Percentiles rank a stretch among this genome's conserved stretches.
These are phyloP conservation scores for Zizania palustris DNA, from an alignment of 202 grass and related monocot genomes.

Conservation along the genomic window DNA sequence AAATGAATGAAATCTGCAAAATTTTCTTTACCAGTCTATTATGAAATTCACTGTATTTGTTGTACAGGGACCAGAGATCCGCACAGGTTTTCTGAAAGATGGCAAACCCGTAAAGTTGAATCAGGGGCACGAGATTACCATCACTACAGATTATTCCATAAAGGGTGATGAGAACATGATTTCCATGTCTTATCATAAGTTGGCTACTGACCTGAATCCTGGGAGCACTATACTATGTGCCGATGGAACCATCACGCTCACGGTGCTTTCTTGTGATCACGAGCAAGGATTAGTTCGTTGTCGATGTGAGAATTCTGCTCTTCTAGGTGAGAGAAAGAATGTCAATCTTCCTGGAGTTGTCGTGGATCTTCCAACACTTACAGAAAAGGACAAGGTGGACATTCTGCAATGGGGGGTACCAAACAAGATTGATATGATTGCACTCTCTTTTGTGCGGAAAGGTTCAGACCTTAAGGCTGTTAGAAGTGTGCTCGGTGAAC, in stretches of 20 bases:
- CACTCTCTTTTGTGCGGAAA: slow-evolving; percentile 79
- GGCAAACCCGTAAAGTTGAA: slow-evolving; percentile 61
- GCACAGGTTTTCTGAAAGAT: slow-evolving; percentile 76
- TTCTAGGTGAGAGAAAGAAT: slow-evolving; percentile 82
- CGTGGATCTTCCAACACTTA: slow-evolving; percentile 81
- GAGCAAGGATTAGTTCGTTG: slow-evolving; percentile 54
- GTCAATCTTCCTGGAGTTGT: slow-evolving; percentile 84
- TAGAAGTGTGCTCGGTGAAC: slow-evolving; percentile 63
- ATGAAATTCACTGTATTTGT: slow-evolving; percentile 8
- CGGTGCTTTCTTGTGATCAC: slow-evolving; percentile 68
- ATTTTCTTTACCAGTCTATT: slow-evolving; percentile 9
- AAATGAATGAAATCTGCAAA: slow-evolving; percentile 1
- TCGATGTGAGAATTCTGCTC: slow-evolving; percentile 73
- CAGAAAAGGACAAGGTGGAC: slow-evolving; percentile 85
- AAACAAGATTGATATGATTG: slow-evolving; percentile 91
- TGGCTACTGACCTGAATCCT: slow-evolving; percentile 62
- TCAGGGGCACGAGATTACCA: slow-evolving; percentile 66
- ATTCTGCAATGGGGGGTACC: slow-evolving; percentile 78
- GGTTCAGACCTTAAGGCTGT: slow-evolving; percentile 82
- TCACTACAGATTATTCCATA: slow-evolving; percentile 67
- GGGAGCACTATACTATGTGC: slow-evolving; percentile 70
- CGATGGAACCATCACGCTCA: slow-evolving; percentile 80
- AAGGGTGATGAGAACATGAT: slow-evolving; percentile 72
- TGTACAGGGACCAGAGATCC: slow-evolving; percentile 79
- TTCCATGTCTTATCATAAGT: slow-evolving; percentile 84